Base-by-base conservation (phyloP, 2,329 filamentous ascomycete genomes). In the Epichloe brachyelytri region DNA sequence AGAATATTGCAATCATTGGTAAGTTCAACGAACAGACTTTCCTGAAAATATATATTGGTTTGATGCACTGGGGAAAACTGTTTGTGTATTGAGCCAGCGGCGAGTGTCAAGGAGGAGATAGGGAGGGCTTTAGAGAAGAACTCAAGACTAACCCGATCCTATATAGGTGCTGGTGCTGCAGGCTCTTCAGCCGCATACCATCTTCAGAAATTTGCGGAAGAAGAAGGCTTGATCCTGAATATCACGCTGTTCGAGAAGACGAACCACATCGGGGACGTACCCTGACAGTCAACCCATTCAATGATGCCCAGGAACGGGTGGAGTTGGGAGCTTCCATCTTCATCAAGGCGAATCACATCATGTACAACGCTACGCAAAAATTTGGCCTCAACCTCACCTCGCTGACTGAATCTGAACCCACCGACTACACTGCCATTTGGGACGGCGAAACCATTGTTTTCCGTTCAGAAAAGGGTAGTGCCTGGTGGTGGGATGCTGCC, bases 281-380 rank as follows among this genome's bases (percentile, higher is more conserved):
- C 7, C 86, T 90, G 33, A 97, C 90, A 0, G 85, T 95, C 17
- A 73, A 89, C 60, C 83, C 82, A 2, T 91, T 85, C 63, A 76
- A 79, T 56, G 76, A 91, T 58, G 72, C 82, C 2, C 56, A 70
- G 0, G 71, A 82, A 39, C 85, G 85, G 1, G 78, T 95, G 37
- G 93, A 98, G 65, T 74, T 97, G 1, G 93, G 93, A 15, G 93
- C 86, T 11, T 91, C 85, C 54, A 95, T 97, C 59, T 98, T 97
- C 63, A 87, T 97, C 43, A 66, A 84, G 46, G 78, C 85, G 43
- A 98, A 97, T 62, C 73, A 81, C 39, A 95, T 95, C 60, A 76
- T 98, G 39, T 79, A 83, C 59, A 82, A 86, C 50, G 85, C 89
- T 1, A 82, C 79, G 7, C 68, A 77, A 34, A 74, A 79, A 14